phyloP scores from a whole-genome alignment of 2,329 filamentous ascomycete genomes.

The Ophiostoma sp. region DNA sequence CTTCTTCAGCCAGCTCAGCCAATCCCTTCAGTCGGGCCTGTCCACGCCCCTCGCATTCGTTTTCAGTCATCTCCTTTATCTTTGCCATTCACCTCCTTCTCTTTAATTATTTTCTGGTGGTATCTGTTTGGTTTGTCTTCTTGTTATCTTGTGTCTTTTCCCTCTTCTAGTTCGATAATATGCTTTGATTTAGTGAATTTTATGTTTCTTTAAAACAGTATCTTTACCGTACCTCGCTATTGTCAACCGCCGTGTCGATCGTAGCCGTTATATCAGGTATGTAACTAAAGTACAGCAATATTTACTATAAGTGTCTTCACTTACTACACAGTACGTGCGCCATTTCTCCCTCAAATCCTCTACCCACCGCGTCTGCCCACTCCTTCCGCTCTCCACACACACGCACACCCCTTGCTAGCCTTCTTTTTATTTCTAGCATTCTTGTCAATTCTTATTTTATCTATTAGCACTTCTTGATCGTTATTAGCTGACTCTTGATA shows the following conservation, averaged over 20 bases:
- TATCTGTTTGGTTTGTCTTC: neutral
- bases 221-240: neutral
- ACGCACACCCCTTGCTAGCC: constrained; percentile 4
- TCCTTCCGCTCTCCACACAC: neutral
- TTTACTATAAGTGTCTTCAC: neutral
- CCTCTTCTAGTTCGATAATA: too few relatives aligned
- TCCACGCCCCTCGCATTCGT: neutral
- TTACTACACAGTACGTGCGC: neutral
- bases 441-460: neutral
- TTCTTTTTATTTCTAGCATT: neutral
- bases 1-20: neutral
- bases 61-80: neutral
- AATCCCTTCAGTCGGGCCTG: neutral
- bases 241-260: neutral
- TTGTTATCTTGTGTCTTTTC: neutral
- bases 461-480: neutral
- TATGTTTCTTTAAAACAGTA: neutral
- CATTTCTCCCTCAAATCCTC: neutral
- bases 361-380: neutral
- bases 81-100: neutral
- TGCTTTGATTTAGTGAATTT: too few relatives aligned
- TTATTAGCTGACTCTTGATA: neutral
- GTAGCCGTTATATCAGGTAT: neutral
- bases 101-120: neutral
- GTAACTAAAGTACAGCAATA: too few relatives aligned